Conservation (phyloP, 1,139 yeast genomes). For the Suhomyces ambrosiae region DNA sequence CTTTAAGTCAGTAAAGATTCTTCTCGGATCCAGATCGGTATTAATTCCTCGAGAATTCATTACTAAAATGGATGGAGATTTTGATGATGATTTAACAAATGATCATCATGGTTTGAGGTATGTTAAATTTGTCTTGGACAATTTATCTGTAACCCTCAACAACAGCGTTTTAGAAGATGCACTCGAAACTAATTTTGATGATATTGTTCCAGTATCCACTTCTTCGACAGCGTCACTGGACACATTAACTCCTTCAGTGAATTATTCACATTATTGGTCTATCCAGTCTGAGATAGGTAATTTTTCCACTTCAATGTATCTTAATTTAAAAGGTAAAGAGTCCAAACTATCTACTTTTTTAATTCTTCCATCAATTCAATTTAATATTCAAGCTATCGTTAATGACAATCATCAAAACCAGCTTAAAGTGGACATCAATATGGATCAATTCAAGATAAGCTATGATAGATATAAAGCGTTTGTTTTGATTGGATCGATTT, state of each 20-base stretch:
- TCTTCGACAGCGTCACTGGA: slow-evolving; percentile 26
- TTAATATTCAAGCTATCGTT: slow-evolving; percentile 19
- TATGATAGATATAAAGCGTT: slow-evolving; percentile 55
- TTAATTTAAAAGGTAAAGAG: slow-evolving; percentile 22
- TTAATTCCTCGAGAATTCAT: slow-evolving; percentile 50
- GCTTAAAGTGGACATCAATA: slow-evolving; percentile 30
- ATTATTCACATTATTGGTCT: slow-evolving; percentile 23
- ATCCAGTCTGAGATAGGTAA: slow-evolving; percentile 16
- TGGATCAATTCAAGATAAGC: slow-evolving; percentile 35
- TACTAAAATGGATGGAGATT: slow-evolving; percentile 31
- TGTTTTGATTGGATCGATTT: slow-evolving; percentile 54
- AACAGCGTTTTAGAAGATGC: slow-evolving; percentile 7
- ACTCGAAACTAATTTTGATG: slow-evolving; percentile 3
- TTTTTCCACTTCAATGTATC: slow-evolving; percentile 31
- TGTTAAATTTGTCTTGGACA: slow-evolving; percentile 14
- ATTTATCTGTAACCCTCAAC: slow-evolving; percentile 16
- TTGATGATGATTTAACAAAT: slow-evolving; percentile 40
- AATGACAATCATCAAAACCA: slow-evolving; percentile 21
- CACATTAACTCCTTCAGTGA: slow-evolving; percentile 21
- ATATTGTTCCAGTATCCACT: slow-evolving; percentile 8
- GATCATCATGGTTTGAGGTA: slow-evolving; percentile 44
- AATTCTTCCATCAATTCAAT: slow-evolving; percentile 22
- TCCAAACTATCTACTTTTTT: slow-evolving; percentile 15
- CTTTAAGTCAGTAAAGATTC: slow-evolving; percentile 33
- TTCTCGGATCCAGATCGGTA: slow-evolving; percentile 63